phyloP scores from a whole-genome alignment of 2,329 filamentous ascomycete genomes.

The Phyllosticta ampelicida region DNA sequence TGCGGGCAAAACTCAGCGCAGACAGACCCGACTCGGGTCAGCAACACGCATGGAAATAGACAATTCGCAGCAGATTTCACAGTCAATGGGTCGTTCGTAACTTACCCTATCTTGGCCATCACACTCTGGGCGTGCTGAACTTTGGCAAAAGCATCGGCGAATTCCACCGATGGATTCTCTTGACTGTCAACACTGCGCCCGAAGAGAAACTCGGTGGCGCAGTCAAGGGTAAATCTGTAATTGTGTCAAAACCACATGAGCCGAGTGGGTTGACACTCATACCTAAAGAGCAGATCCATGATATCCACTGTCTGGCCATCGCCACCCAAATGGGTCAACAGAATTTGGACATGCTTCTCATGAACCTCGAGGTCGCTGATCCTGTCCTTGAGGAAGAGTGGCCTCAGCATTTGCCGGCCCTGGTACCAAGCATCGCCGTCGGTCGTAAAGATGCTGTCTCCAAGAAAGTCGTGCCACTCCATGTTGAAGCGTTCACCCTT shows the following conservation, averaged over 20 bases:
- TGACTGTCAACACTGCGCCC: conserved; percentile 59
- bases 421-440: conserved; percentile 71
- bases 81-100: background rate
- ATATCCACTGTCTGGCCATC: conserved; percentile 52
- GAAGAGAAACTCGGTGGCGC: conserved; percentile 76
- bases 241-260: background rate
- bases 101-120: conserved; percentile 51
- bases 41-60: background rate
- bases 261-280: background rate
- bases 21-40: background rate
- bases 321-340: conserved; percentile 54
- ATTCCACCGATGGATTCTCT: conserved; percentile 49
- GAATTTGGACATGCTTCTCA: conserved; percentile 62
- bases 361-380: conserved; percentile 73
- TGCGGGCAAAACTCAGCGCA: no score
- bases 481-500: conserved; percentile 65
- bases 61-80: background rate
- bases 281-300: conserved; percentile 65
- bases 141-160: conserved; percentile 72
- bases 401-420: conserved; percentile 70
- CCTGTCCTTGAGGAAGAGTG: conserved; percentile 78
- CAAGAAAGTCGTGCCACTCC: conserved; percentile 67
- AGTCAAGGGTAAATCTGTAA: conserved; percentile 60
- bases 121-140: conserved; percentile 66
- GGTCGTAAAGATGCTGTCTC: conserved; percentile 59